Evolutionary conservation across 768 basidiomycete genomes (phyloP), one percentile per base, ranked within the genome.

Genomic region (Cystofilobasidium macerans): DNA sequence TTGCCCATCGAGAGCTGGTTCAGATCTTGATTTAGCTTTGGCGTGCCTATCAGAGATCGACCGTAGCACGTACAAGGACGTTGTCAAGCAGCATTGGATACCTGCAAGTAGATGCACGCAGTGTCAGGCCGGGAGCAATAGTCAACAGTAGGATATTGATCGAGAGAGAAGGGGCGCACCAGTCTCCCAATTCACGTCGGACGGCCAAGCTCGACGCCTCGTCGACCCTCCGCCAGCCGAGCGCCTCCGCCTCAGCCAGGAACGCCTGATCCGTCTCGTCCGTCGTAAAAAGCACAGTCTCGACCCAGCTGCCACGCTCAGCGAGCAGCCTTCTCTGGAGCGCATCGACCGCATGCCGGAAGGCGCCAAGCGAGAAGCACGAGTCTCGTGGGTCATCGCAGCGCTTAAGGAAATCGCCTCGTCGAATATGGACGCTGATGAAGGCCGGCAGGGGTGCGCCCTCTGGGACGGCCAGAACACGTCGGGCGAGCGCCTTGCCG

Each of bases 41-140:
- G 48, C 48, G 30, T 26, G 48, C 5, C 11, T 14, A 14, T 9
- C 14, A 9, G 20, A 53, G 24, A 20, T 53, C 8, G n/a, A 13
- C 7, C 5, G 45, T 6, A n/a, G 42, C 16, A 32, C 51, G 26
- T 13, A 54, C 51, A 13, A 54, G 51, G 3, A 54, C 51, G 51
- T 54, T 54, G 30, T 54, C 51, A 16, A 54, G 26, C 51, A 54
- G 30, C 51, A 54, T 54, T 14, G 51, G 51, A 20, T 54, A 54
- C 51, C 51, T 54, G 51, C 48, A 26, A 24, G 8, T 26, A 47
- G 6, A 22, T 26, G 24, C 28, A 6, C 24, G 6, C 9, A 51
- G n/a, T 12, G 18, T 43, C 36, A 38, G 36, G 8, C 48, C 48
- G 24, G 24, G 8, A 4, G 14, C 48, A 18, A 26, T 12, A 3